Percentiles rank a stretch among this genome's conserved stretches.
phyloP scores from a whole-genome alignment of 2,329 filamentous ascomycete genomes.

The Xylaria sp. region DNA sequence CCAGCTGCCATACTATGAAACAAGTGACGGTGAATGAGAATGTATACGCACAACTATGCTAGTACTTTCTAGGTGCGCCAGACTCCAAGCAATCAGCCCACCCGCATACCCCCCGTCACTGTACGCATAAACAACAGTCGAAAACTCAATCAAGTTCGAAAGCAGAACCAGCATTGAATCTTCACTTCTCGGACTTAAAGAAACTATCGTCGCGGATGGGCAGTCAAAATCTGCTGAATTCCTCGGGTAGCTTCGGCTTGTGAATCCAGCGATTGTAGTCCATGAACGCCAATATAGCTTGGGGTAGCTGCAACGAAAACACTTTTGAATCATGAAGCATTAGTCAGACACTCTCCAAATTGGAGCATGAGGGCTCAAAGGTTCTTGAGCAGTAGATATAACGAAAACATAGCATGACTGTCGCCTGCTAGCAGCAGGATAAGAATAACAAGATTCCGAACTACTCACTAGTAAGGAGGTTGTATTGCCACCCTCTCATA shows the following conservation, averaged over 20 bases:
- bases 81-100: too few relatives aligned
- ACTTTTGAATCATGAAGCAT: constrained; percentile 33
- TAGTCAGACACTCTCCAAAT: neutral
- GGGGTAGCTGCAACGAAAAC: constrained; percentile 44
- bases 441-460: neutral
- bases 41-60: too few relatives aligned
- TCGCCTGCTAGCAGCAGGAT: neutral
- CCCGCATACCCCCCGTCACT: too few relatives aligned
- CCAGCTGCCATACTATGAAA: too few relatives aligned
- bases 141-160: too few relatives aligned
- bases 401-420: neutral
- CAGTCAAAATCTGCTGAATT: constrained; percentile 14
- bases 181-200: too few relatives aligned
- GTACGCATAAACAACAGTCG: too few relatives aligned
- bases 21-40: too few relatives aligned
- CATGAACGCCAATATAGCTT: constrained; percentile 41
- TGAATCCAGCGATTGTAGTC: constrained; percentile 40
- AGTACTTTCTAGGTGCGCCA: too few relatives aligned
- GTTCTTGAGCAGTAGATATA: neutral
- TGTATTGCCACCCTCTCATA: constrained; percentile 54
- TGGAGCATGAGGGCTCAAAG: neutral
- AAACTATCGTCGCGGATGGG: neutral
- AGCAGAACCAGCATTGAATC: too few relatives aligned
- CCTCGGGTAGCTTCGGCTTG: constrained; percentile 22
- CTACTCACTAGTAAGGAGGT: constrained; percentile 47